These are phyloP conservation scores for Lanmaoa pseudosensibilis DNA, from an alignment of 768 basidiomycete genomes.

Conservation along the genomic window DNA sequence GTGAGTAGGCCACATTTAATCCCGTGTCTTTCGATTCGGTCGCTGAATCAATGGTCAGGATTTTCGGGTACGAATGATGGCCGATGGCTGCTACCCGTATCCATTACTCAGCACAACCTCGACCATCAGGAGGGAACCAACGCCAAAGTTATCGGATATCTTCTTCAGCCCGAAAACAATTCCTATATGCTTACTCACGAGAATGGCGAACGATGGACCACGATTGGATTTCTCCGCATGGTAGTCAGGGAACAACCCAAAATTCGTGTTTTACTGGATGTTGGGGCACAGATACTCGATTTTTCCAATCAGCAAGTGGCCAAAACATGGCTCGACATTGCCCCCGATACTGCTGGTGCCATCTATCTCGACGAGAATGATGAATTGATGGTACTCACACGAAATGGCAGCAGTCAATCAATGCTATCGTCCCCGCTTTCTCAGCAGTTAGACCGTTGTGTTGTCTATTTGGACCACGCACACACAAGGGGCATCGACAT, in stretches of 20 bases:
- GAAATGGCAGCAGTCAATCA: constrained; percentile 16
- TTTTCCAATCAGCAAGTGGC: constrained; percentile 42
- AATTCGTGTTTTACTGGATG: constrained; percentile 49
- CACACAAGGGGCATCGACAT: constrained; percentile 42
- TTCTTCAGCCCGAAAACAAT: constrained; percentile 25
- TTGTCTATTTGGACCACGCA: constrained; percentile 39
- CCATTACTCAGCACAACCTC: constrained; percentile 30
- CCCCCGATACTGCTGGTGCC: constrained; percentile 13
- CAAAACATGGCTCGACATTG: constrained; percentile 38
- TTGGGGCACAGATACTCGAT: constrained; percentile 57
- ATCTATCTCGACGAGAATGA: constrained; percentile 31
- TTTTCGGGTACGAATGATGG: constrained; percentile 42
- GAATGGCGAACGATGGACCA: background rate
- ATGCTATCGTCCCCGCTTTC: constrained; percentile 30
- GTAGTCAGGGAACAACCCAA: constrained; percentile 34
- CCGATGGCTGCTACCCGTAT: constrained; percentile 36
- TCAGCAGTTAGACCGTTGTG: constrained; percentile 28
- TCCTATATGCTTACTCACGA: constrained; percentile 8
- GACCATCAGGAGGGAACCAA: constrained; percentile 38
- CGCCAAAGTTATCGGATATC: constrained; percentile 35
- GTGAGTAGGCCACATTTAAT: background rate
- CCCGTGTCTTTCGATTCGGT: background rate
- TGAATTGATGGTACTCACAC: constrained; percentile 28
- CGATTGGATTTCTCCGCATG: constrained; percentile 20
- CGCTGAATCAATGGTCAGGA: constrained; percentile 13